Evolutionary conservation across 1,284 basidiomycete genomes (phyloP), one percentile per base, ranked within the genome.

Genomic region (Omphalotus olearius): DNA sequence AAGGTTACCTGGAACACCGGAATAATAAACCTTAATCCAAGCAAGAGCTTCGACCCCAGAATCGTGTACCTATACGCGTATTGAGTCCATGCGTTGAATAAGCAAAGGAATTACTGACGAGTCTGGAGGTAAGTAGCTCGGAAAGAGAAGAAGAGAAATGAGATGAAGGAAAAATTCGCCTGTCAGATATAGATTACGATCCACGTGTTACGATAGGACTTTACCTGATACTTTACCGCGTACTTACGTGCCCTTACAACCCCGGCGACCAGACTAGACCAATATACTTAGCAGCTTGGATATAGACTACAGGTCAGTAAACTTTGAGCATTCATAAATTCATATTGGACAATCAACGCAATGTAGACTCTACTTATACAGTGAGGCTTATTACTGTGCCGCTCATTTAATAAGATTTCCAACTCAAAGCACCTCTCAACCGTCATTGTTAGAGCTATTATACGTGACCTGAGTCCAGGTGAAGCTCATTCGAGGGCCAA

Each of bases 1-100:
- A 37, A 50, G 48, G 10, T 37, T 50, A 49, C 47, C 39, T 17
- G 26, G 47, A 41, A 42, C 36, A n/a, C 47, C 38, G 17, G 11
- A 16, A 36, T 35, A 49, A 39, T 35, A 49, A 39, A 13, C 46
- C 38, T 11, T n/a, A 20, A 38, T 17, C 14, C 36, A 38, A 41
- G 20, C 17, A 20, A 48, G 33, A 17, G 38, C 28, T 33, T 18
- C 17, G 26, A 37, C 47, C 26, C 11, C 39, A 11, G 16, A 26
- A 28, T 13, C n/a, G 16, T 14, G 2, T 1, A 28, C 10, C 43
- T 28, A 25, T 30, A 28, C 26, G 14, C 18, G 11, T n/a, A 41
- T 16, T 18, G 9, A 25, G 46, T 14, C 28, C 7, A 38, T 45
- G 14, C 25, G n/a, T 17, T 16, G 26, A 16, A 6, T 23, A 18